Evolutionary conservation across 495 filamentous ascomycete species (phyloP), one percentile per base, ranked within the genome.

Genomic region (Aspergillus campestris): DNA sequence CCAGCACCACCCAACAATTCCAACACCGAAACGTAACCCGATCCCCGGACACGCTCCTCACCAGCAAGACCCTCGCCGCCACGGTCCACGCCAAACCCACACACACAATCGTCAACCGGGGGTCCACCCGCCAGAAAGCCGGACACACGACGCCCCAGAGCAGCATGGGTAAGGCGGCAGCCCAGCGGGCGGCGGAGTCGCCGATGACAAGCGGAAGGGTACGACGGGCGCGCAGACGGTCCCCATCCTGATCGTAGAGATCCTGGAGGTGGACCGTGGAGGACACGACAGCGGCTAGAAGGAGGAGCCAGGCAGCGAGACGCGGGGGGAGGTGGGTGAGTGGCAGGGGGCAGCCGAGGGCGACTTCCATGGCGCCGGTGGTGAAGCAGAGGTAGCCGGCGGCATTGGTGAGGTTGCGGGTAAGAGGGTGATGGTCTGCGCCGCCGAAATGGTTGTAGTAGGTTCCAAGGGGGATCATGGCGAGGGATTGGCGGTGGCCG

Each of bases 381-480:
- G 60, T 62, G 50, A 59, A 71, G 35, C 55, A 47, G 6, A 50
- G 44, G 38, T 68, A 75, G 0, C 58, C 73, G 6, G 57, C 8
- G 2, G 72, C 65, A 37, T 67, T 78, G 38, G 79, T 57, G 0
- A 64, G n/a, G 35, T 80, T 66, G 3, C 78, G 61, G 1, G 56
- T 18, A 14, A 64, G 8, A 3, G 62, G 51, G 8, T 63, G 47
- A 36, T 73, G 65, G 47, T 79, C 71, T 5, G 60, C 69, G 0
- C 70, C 73, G 7, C 57, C 45, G 4, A 77, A 58, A 45, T 81
- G 73, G 50, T 80, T 80, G 60, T 83, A 80, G 39, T 65, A 79
- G 0, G 52, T 69, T 6, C 77, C 43, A 6, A 69, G 38, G 18
- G 67, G 38, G 29, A 78, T 51, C 10, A 62, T 32, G 1, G 63